Evolutionary conservation across 1,284 basidiomycete genomes (phyloP), one percentile per base, ranked within the genome.

Genomic region (Microbotryum intermedium): DNA sequence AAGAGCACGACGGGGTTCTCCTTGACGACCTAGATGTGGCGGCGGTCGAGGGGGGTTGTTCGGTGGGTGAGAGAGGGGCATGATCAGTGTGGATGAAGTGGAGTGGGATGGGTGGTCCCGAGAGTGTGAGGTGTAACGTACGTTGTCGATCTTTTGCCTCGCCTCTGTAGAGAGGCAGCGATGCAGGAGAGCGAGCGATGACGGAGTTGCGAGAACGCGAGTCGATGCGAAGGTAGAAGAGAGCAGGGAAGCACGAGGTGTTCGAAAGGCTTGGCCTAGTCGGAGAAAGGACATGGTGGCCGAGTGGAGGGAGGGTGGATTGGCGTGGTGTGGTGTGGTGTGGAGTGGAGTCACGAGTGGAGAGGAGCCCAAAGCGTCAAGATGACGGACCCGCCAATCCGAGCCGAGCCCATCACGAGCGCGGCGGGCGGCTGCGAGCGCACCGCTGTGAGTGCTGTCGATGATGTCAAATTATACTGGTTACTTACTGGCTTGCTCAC

Each of bases 1-100:
- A 95, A 95, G 13, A 95, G 78, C 20, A 95, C 91, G 6, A 94
- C 79, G 0, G 89, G 88, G 62, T 82, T 83, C 2, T 79, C 74
- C 11, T 81, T 77, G 43, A 92, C 82, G 9, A 87, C 87, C 72
- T 82, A n/a, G n/a, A n/a, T n/a, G 69, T 5, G 47, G n/a, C 56
- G 56, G 6, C 7, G 46, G 23, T 29, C 21, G 2, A 39, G 45
- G 48, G 30, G 20, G 39, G 45, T 18, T 46, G 13, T 39, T 3
- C 8, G 44, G 6, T n/a, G 46, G 9, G 21, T 16, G n/a, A 23
- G 30, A 45, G 42, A 13, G 20, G 25, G 43, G 43, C 16, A 52
- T 16, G 50, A 39, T n/a, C n/a, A n/a, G 28, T 16, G 8, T 57
- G 26, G 34, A 23, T 51, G 34, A 59, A 52, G 45, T 16, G 21